A percentile compares a stretch with the other conserved stretches of the same genome.
These are phyloP conservation scores for Colletotrichum shisoi DNA, from an alignment of 2,329 filamentous ascomycete species.

Conservation along the genomic window DNA sequence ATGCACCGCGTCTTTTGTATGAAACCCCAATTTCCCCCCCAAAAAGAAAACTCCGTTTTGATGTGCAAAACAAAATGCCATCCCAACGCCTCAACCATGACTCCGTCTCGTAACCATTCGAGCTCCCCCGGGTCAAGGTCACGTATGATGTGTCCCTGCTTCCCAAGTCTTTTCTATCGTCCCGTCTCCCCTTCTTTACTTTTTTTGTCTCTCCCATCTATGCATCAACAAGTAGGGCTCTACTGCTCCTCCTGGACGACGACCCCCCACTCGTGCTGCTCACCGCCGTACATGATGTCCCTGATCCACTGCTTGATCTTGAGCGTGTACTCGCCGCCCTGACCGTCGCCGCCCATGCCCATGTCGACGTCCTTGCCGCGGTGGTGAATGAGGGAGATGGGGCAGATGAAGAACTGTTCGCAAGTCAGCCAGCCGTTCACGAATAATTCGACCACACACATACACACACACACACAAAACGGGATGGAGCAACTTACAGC, in stretches of 20 bases:
- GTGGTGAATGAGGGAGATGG: slow-evolving; percentile 73
- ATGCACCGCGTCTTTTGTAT: slow-evolving; percentile 12
- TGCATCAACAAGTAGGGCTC: not conserved
- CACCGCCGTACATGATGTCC: slow-evolving; percentile 78
- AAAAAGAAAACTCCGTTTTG: not conserved
- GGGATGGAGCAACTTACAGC: slow-evolving; percentile 65
- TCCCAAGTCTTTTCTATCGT: not conserved
- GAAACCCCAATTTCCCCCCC: not conserved
- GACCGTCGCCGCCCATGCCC: slow-evolving; percentile 63
- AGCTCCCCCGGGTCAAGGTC: not conserved
- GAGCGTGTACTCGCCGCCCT: slow-evolving; percentile 64
- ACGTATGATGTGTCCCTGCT: not conserved
- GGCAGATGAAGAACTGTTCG: slow-evolving; percentile 71
- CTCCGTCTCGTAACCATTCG: not conserved
- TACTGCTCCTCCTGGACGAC: slow-evolving; percentile 68
- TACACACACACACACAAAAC: not conserved
- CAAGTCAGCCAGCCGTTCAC: slow-evolving; percentile 36
- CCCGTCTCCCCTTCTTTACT: not conserved
- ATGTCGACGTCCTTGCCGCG: slow-evolving; percentile 69
- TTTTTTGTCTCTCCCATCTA: no score
- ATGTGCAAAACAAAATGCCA: slow-evolving; percentile 18
- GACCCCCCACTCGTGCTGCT: slow-evolving; percentile 73
- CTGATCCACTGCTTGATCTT: slow-evolving; percentile 72
- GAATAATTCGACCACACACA: not conserved
- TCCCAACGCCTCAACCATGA: slow-evolving; percentile 22